phyloP scores from a whole-genome alignment of 345 rosid genomes.

The Corchorus capsularis region DNA sequence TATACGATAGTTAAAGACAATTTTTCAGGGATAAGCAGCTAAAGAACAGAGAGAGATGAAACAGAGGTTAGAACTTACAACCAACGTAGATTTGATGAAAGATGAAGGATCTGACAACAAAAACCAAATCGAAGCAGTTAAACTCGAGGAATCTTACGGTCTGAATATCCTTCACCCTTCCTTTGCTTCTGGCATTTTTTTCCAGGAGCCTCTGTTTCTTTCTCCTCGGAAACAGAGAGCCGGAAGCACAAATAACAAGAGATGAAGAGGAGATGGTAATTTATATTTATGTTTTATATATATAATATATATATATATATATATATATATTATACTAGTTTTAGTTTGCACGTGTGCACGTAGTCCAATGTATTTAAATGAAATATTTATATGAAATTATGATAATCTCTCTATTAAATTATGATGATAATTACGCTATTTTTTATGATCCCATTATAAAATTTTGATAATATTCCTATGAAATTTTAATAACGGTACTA shows the following conservation, averaged over 20 bases:
- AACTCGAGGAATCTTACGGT: neutral
- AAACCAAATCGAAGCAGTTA: neutral
- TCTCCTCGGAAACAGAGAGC: conserved; percentile 7
- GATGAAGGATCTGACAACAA: neutral
- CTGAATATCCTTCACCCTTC: neutral
- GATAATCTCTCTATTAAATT: too few relatives aligned
- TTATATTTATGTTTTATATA: too few relatives aligned
- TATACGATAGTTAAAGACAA: neutral
- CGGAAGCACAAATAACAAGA: neutral
- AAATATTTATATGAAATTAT: too few relatives aligned
- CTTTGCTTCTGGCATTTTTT: neutral
- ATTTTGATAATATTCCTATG: too few relatives aligned
- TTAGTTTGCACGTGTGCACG: too few relatives aligned
- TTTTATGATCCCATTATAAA: too few relatives aligned
- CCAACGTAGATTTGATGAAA: neutral
- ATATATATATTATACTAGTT: too few relatives aligned
- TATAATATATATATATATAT: too few relatives aligned
- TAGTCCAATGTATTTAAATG: too few relatives aligned
- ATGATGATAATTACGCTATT: too few relatives aligned
- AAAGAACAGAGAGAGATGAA: neutral
- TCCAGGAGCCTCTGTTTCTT: neutral
- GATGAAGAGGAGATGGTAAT: neutral
- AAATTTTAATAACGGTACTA: too few relatives aligned
- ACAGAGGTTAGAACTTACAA: neutral
- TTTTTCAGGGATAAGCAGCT: neutral